phyloP scores from a whole-genome alignment of 2,329 filamentous ascomycete species.

The Cordyceps fumosorosea region DNA sequence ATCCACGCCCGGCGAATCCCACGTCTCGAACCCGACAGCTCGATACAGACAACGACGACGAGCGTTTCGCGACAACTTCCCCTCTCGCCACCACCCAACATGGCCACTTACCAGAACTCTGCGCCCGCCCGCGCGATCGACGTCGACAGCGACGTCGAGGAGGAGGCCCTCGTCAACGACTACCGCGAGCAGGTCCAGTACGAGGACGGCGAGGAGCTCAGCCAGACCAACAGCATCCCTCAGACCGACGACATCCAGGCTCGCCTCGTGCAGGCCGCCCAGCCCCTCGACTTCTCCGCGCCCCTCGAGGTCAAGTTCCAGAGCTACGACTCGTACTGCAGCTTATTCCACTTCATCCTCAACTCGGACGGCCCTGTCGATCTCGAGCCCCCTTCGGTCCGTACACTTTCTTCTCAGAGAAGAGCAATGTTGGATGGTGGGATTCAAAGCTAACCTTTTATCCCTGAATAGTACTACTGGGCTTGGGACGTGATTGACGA shows the following conservation, averaged over 20 bases:
- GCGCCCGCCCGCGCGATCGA: slow-evolving; percentile 55
- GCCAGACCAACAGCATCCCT: slow-evolving; percentile 64
- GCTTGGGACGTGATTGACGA: slow-evolving; percentile 99
- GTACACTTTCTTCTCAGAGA: slow-evolving; percentile 28
- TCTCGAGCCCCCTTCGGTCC: slow-evolving; percentile 89
- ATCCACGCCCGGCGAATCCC: neutral
- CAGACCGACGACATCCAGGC: slow-evolving; percentile 89
- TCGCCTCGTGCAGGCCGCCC: slow-evolving; percentile 82
- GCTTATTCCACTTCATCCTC: slow-evolving; percentile 96
- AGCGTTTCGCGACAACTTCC: slow-evolving; percentile 10
- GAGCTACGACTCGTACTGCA: slow-evolving; percentile 99
- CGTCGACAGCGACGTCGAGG: slow-evolving; percentile 90
- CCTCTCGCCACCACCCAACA: slow-evolving; percentile 24
- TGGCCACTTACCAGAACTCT: slow-evolving; percentile 58
- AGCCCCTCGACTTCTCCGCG: slow-evolving; percentile 92
- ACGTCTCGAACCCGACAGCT: slow-evolving; percentile 13
- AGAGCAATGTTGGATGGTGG: neutral
- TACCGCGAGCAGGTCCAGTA: slow-evolving; percentile 96
- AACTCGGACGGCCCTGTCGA: slow-evolving; percentile 99
- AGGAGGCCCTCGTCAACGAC: slow-evolving; percentile 91
- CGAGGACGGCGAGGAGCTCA: slow-evolving; percentile 76
- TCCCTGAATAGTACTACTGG: slow-evolving; percentile 78
- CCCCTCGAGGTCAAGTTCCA: slow-evolving; percentile 95
- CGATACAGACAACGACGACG: slow-evolving; percentile 22
- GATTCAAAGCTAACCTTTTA: neutral